phyloP scores from a whole-genome alignment of 768 basidiomycete genomes.

The Pholiota microspora region DNA sequence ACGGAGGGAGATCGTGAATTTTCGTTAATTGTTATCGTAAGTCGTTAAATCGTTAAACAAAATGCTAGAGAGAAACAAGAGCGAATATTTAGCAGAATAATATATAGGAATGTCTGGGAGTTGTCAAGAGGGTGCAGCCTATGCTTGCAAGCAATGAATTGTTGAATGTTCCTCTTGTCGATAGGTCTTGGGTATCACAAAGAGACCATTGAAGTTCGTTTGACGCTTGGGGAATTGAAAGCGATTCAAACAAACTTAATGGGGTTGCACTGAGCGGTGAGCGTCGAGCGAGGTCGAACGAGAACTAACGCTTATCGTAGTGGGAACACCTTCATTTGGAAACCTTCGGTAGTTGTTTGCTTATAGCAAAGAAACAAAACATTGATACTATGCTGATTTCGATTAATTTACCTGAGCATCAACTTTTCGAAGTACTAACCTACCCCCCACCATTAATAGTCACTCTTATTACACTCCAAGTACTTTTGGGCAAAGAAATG shows the following conservation, averaged over 20 bases:
- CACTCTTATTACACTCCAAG: no score
- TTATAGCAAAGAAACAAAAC: background rate
- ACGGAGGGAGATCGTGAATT: slow-evolving; percentile 2
- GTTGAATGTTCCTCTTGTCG: slow-evolving; percentile 15
- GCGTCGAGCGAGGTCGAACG: background rate
- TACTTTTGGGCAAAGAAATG: no score
- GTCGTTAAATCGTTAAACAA: slow-evolving; percentile 19
- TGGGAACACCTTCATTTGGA: no score
- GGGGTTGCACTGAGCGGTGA: slow-evolving; percentile 11
- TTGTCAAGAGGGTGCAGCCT: no score
- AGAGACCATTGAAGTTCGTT: slow-evolving; percentile 13
- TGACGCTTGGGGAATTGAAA: slow-evolving; percentile 5
- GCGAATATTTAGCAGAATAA: slow-evolving; percentile 8
- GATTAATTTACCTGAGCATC: no score
- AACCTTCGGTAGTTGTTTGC: slow-evolving; percentile 13
- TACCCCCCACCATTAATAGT: no score
- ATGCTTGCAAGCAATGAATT: slow-evolving; percentile 18
- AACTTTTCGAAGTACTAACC: no score
- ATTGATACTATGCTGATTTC: no score
- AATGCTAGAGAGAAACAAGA: slow-evolving; percentile 9
- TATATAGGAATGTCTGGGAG: slow-evolving; percentile 7
- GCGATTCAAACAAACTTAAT: slow-evolving; percentile 2
- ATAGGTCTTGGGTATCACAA: slow-evolving; percentile 12
- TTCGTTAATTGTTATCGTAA: slow-evolving; percentile 10
- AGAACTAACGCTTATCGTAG: no score